Conservation (phyloP, 2,329 filamentous ascomycete genomes). For the Neopestalotiopsis clavispora region DNA sequence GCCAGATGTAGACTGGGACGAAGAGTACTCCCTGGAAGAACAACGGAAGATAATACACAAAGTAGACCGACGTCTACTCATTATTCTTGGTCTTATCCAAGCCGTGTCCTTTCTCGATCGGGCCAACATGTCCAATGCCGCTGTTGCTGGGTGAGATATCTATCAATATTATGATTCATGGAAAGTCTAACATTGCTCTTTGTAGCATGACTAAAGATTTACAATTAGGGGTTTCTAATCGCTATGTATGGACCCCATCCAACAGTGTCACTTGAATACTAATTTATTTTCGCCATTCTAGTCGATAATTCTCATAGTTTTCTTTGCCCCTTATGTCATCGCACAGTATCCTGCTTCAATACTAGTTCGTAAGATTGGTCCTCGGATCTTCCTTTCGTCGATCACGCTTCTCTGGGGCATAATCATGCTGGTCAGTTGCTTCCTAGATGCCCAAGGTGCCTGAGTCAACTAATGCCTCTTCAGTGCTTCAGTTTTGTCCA, state of each 20-base stretch:
- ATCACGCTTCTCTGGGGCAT: background rate
- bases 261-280: background rate
- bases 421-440: background rate
- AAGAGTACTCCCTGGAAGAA: background rate
- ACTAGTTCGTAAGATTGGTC: background rate
- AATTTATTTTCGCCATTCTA: background rate
- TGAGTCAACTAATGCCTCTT: background rate
- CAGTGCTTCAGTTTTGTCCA: background rate
- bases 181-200: background rate
- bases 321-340: background rate
- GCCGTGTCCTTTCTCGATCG: background rate
- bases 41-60: conserved; percentile 1
- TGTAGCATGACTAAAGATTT: background rate
- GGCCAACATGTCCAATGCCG: background rate
- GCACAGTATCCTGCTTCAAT: background rate
- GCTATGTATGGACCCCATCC: background rate
- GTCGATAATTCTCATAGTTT: background rate
- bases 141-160: background rate
- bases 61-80: background rate
- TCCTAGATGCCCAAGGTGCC: too few relatives aligned
- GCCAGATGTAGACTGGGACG: background rate
- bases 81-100: background rate
- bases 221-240: background rate
- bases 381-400: background rate
- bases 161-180: background rate